A percentile compares a stretch with the other conserved stretches of the same genome.
Evolutionary conservation across 768 basidiomycete species (phyloP).

Genomic region (Lentinula boryana): DNA sequence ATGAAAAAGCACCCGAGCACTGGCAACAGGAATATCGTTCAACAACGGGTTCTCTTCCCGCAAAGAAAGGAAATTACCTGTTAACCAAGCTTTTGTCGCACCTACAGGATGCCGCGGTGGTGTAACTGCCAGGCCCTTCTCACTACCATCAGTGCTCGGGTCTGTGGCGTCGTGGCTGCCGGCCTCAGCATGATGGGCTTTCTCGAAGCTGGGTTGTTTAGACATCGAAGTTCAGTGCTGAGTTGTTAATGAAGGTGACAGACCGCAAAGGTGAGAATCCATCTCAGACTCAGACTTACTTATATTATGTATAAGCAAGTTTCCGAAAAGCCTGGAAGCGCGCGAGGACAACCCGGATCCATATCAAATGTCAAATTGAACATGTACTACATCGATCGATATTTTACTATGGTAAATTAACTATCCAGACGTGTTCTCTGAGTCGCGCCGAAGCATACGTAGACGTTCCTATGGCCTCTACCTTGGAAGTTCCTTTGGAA

Average conservation of each 20-base stretch:
- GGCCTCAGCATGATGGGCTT: not conserved
- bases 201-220: not conserved
- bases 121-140: not conserved
- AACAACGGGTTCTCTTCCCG: not conserved
- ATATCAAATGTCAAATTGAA: not conserved
- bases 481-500: not conserved
- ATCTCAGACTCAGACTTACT: not conserved
- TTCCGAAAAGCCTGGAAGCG: not conserved
- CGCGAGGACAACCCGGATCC: not conserved
- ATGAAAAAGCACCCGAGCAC: slow-evolving; percentile 3
- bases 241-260: not conserved
- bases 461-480: not conserved
- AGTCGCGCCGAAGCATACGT: not conserved
- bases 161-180: not conserved
- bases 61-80: not conserved
- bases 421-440: too few relatives aligned
- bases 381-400: not conserved
- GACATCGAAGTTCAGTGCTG: not conserved
- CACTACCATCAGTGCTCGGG: not conserved
- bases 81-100: not conserved
- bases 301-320: not conserved
- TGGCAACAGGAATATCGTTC: not conserved
- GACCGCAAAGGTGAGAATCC: not conserved
- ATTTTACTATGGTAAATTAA: too few relatives aligned
- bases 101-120: not conserved